Evolutionary conservation across 179 eudicot species (phyloP), one percentile per base, ranked within the genome.

Genomic region (Silene noctiflora): DNA sequence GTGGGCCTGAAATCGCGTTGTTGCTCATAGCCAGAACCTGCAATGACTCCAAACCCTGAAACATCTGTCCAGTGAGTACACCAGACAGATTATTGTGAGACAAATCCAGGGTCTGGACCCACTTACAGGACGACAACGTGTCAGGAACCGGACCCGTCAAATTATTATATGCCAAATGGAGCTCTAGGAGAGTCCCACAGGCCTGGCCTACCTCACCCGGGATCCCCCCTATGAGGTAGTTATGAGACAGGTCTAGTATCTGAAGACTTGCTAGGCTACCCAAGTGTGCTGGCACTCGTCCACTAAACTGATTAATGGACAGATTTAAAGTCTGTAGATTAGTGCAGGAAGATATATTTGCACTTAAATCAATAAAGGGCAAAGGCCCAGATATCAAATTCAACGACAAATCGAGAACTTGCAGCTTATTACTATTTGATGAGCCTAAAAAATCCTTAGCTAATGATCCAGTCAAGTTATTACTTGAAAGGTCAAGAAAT

Each of bases 41-140:
- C 69, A 95, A 35, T 3, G 98, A 91, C 75, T 85, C 85, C 75
- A 89, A 75, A 22, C 83, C 87, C 44, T 77, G 77, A 10, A 93
- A 82, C 19, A 89, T 77, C 4, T 84, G 79, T 74, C 81, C 87
- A 7, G 95, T 91, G 53, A 95, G 86, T 1, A 83, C 78, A 35
- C 98, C 97, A 0, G 97, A 85, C 22, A 95, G 67, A 65, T 93
- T 95, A 70, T 93, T 93, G 78, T 86, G 88, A 10, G 97, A 85
- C 60, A 93, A 53, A 76, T 95, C 99, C 25, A 95, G 89, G 16
- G 80, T 55, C 72, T 85, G 91, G 11, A 95, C 84, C 90, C 83
- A 86, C 19, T 92, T 85, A 64, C 99, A 95, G 6, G 91, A 81
- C 0, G 90, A 84, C 67, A 95, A 75, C 2, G 95, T 83, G 13